Conservation (phyloP, 2,329 filamentous ascomycete genomes). For the Geosmithia morbida region DNA sequence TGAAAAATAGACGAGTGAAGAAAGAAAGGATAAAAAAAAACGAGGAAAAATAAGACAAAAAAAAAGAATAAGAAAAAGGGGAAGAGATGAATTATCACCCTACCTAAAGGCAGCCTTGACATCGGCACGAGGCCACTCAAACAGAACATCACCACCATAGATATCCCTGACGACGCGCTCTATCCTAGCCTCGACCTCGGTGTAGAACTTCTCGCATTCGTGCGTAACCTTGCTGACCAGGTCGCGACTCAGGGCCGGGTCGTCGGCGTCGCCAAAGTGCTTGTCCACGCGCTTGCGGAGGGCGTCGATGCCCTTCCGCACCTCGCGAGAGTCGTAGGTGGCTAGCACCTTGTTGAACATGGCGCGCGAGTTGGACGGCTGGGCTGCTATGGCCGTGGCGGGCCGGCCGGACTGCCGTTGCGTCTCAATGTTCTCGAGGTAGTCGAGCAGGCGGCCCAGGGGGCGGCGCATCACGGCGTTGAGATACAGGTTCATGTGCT, state of each 20-base stretch:
- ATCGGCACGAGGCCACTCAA: slow-evolving; percentile 51
- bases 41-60: background rate
- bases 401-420: slow-evolving; percentile 47
- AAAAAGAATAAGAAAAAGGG: background rate
- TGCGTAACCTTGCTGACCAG: slow-evolving; percentile 42
- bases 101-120: slow-evolving; percentile 41
- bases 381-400: slow-evolving; percentile 52
- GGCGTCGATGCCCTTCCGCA: slow-evolving; percentile 79
- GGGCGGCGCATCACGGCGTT: slow-evolving; percentile 79
- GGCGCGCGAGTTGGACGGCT: slow-evolving; percentile 68
- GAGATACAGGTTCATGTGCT: slow-evolving; percentile 81
- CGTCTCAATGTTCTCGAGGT: slow-evolving; percentile 77
- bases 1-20: too few relatives aligned
- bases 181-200: slow-evolving; percentile 45
- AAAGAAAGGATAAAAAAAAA: too few relatives aligned
- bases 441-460: slow-evolving; percentile 80
- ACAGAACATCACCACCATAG: slow-evolving; percentile 49
- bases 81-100: background rate
- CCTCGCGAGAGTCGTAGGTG: slow-evolving; percentile 68
- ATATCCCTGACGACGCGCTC: slow-evolving; percentile 45
- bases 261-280: slow-evolving; percentile 85
- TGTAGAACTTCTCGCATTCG: slow-evolving; percentile 50
- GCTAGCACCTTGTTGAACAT: slow-evolving; percentile 79
- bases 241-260: slow-evolving; percentile 46
- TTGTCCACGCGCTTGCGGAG: slow-evolving; percentile 89